These are phyloP conservation scores for Phtheirospermum japonicum DNA, from an alignment of 257 asterid species.

Conservation along the genomic window DNA sequence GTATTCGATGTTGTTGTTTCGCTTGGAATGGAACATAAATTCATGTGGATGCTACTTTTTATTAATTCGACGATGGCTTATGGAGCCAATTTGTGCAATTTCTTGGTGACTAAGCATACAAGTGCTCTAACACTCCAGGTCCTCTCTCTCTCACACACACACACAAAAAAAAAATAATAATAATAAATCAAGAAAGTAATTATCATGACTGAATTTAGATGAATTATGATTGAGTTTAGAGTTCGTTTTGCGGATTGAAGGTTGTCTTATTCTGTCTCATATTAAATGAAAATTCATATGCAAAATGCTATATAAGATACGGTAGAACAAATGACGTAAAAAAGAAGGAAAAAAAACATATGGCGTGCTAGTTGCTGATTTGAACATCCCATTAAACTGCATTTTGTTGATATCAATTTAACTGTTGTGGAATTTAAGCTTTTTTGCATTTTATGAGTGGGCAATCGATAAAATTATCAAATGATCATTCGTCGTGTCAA, in stretches of 20 bases:
- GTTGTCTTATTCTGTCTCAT: neutral
- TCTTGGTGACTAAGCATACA: slow-evolving; percentile 90
- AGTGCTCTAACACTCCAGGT: slow-evolving; percentile 97
- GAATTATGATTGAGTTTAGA: neutral
- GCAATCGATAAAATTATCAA: neutral
- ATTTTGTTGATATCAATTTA: neutral
- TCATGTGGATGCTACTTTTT: slow-evolving; percentile 71
- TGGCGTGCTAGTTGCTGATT: too few relatives aligned
- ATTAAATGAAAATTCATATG: neutral
- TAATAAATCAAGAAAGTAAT: neutral
- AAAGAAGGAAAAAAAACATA: too few relatives aligned
- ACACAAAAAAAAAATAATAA: neutral
- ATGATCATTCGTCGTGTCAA: neutral
- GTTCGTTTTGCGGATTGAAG: neutral
- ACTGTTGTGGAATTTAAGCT: neutral
- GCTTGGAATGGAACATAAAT: slow-evolving; percentile 56
- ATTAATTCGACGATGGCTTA: slow-evolving; percentile 74
- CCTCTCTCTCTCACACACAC: neutral
- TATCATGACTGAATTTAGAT: neutral
- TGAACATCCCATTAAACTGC: neutral
- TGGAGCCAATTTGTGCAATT: slow-evolving; percentile 89
- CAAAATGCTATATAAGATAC: too few relatives aligned
- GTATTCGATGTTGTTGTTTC: slow-evolving; percentile 53
- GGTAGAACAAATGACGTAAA: neutral
- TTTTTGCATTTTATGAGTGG: neutral